These are phyloP conservation scores for Suillus cothurnatus DNA, from an alignment of 768 basidiomycete species.

Conservation along the genomic window DNA sequence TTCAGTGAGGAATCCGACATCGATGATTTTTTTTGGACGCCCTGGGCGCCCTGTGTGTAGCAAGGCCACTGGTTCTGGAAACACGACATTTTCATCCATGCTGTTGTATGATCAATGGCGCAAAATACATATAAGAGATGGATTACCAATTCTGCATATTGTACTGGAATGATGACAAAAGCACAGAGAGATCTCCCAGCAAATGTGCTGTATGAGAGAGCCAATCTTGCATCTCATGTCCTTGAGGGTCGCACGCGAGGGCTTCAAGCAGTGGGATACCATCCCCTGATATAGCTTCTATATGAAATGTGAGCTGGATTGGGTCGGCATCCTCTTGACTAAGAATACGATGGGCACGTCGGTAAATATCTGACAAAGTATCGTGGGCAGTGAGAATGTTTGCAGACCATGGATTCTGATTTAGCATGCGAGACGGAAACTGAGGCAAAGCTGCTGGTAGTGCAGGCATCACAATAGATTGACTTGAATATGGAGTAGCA, in stretches of 20 bases:
- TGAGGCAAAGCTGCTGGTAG: background rate
- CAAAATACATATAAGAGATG: background rate
- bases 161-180: background rate
- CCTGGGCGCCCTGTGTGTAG: background rate
- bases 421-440: background rate
- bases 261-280: background rate
- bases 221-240: background rate
- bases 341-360: background rate
- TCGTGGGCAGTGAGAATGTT: background rate
- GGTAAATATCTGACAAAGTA: background rate
- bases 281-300: background rate
- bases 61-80: background rate
- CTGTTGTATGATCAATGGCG: background rate
- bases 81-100: background rate
- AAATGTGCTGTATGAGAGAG: background rate
- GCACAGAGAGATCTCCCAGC: background rate
- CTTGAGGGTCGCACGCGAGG: background rate
- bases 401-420: background rate
- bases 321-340: background rate
- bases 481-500: conserved; percentile 6
- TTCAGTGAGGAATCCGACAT: background rate
- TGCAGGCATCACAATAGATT: background rate
- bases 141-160: background rate
- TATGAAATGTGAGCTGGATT: background rate
- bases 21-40: background rate